Base-by-base conservation (phyloP, 108 stramenopile species). In the Stephanodiscus triporus region DNA sequence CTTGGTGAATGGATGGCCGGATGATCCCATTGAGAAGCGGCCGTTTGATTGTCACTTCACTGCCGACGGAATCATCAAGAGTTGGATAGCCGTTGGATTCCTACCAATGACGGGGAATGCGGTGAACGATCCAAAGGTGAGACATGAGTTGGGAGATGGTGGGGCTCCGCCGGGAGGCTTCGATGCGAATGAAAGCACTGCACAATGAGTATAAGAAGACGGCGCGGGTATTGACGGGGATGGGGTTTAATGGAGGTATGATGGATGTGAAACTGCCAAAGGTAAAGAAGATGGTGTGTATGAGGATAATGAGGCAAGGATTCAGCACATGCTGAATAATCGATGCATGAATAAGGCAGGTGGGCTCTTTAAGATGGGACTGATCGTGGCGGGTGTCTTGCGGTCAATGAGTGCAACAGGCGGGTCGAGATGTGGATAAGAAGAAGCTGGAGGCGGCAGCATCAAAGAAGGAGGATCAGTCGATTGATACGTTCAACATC, bases 1-100 rank as follows among this genome's bases (percentile, higher is more conserved):
- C 27, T 58, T 70, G 11, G 68, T 57, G 16, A 70, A 70, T 61
- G 68, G 68, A 9, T 58, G 23, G 22, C 68, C 68, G 3, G 26
- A 17, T 32, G 68, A 70, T 43, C 56, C 56, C 26, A 43, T 61
- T 43, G 59, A 70, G 27, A 24, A 47, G 22, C 23, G 54, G 17
- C 68, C 56, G 16, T 70, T 70, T 61, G 56, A 70, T 16, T n/a
- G 1, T 19, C 27, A 24, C 30, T 70, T 70, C 20, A 58, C 68
- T 1, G 10, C 24, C 1, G 34, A 20, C 20, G 49, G 58, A 14
- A 61, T 70, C 0, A 24, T 48, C 24, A 57, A 56, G 27, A 34
- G 10, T 38, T 70, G 68, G 68, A 30, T 38, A 1, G 29, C 48
- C 14, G 68, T 70, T 17, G 68, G 68, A 2, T 70, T 70, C 13